Evolutionary conservation across 2,329 filamentous ascomycete species (phyloP), one percentile per base, ranked within the genome.

Genomic region (Atkinsonella hypoxylon): DNA sequence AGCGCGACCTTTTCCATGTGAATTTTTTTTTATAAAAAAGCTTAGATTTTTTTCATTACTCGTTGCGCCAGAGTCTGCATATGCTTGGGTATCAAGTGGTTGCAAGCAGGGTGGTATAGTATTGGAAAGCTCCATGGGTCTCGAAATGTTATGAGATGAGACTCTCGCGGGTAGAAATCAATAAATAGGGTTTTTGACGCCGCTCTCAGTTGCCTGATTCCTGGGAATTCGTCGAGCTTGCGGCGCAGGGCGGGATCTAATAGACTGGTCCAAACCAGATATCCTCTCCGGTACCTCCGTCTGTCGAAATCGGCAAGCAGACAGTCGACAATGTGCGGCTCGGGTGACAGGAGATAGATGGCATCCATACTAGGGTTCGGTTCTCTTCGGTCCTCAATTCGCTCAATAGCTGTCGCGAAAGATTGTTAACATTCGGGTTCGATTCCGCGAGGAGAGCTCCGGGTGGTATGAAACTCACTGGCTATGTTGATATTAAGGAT

Each of bases 401-500:
- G 81, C 75, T 97, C 91, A 67, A 98, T 91, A 69, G 95, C 90
- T 95, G 67, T 45, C 49, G 49, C 49, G 51, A 47, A n/a, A 54
- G 58, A 52, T 58, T 52, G 45, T 55, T 42, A 51, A 49, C 34
- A 30, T 49, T 38, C 6, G 42, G 50, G 45, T 36, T 1, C 47
- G 51, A 50, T 47, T 15, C 49, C 31, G 55, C 52, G 47, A 51
- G 41, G 47, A 50, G 47, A 53, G 38, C 54, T 49, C 42, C 46
- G 32, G 45, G 34, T 9, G 18, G 38, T 15, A n/a, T n/a, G n/a
- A 12, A 31, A 65, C 83, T 65, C 77, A 95, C 90, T 95, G 58
- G 90, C 91, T 68, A 98, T 87, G 66, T 95, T 95, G 70, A 89
- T 82, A 66, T 95, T 94, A 70, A 98, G 84, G 58, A 98, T 94